Percentiles rank a stretch among this genome's conserved stretches.
These are phyloP conservation scores for Phyllosticta capitalensis DNA, from an alignment of 2,329 filamentous ascomycete species.

Conservation along the genomic window DNA sequence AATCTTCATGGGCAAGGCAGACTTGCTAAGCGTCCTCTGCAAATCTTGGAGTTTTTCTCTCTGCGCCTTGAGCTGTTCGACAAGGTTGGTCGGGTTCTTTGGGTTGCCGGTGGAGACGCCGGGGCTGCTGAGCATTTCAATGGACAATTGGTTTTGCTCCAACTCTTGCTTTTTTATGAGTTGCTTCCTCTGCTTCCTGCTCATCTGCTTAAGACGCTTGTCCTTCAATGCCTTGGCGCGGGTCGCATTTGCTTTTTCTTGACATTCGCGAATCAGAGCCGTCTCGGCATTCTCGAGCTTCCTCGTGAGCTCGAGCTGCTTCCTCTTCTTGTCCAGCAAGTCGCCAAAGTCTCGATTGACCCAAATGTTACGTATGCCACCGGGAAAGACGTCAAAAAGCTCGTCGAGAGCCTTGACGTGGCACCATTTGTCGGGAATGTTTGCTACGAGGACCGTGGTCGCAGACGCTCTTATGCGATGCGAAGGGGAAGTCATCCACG, in stretches of 20 bases:
- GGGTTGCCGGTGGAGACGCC: slow-evolving; percentile 3
- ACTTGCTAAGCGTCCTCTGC: slow-evolving; percentile 14
- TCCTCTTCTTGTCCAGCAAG: slow-evolving; percentile 73
- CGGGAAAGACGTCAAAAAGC: slow-evolving; percentile 91
- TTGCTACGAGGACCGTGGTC: slow-evolving; percentile 87
- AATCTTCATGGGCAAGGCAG: slow-evolving; percentile 34
- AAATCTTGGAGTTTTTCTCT: neutral
- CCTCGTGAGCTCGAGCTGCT: slow-evolving; percentile 60
- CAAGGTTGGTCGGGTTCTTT: slow-evolving; percentile 2
- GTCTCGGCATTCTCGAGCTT: slow-evolving; percentile 76
- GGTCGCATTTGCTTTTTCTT: slow-evolving; percentile 21
- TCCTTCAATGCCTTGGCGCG: slow-evolving; percentile 4
- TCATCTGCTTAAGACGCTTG: neutral
- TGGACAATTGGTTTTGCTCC: neutral
- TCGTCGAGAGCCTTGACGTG: slow-evolving; percentile 69
- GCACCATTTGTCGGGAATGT: slow-evolving; percentile 86
- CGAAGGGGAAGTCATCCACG: slow-evolving; percentile 88
- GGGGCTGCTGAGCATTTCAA: neutral
- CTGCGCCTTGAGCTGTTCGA: slow-evolving; percentile 2
- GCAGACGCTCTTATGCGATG: slow-evolving; percentile 89
- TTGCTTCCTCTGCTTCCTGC: neutral
- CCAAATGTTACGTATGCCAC: slow-evolving; percentile 92
- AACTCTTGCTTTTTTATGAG: neutral
- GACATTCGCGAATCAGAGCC: slow-evolving; percentile 64
- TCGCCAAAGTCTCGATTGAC: slow-evolving; percentile 83